Evolutionary conservation across 257 asterid genomes (phyloP).

Genomic region (Fraxinus excelsior): DNA sequence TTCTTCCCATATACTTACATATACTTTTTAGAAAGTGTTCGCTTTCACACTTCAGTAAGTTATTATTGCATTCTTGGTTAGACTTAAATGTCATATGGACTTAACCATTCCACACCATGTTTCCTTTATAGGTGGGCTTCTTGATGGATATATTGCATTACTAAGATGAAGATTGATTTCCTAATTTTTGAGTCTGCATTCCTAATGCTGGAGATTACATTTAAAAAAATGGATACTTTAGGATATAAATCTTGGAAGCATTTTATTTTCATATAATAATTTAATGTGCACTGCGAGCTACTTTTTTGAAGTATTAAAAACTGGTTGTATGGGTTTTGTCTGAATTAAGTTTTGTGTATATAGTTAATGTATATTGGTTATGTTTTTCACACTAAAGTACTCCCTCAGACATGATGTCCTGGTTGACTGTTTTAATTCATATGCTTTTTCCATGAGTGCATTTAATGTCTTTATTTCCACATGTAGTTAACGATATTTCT

Average conservation of each 20-base stretch:
- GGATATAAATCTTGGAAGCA: background rate
- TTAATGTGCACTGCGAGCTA: background rate
- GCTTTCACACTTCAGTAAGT: background rate
- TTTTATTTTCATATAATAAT: background rate
- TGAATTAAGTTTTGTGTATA: background rate
- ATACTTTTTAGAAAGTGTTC: background rate
- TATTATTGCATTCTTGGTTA: background rate
- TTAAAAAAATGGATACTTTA: background rate
- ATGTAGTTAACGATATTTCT: background rate
- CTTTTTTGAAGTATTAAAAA: background rate
- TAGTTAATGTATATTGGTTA: background rate
- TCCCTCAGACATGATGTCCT: background rate
- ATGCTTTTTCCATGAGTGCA: background rate
- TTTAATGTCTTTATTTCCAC: background rate
- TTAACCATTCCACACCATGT: background rate
- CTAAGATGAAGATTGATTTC: background rate
- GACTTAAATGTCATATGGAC: background rate
- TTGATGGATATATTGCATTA: background rate
- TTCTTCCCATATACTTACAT: background rate
- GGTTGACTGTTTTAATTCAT: background rate
- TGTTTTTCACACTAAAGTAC: background rate
- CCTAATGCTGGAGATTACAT: background rate
- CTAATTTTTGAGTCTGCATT: background rate
- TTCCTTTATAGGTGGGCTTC: background rate
- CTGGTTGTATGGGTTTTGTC: background rate